Evolutionary conservation across 306 rosid genomes (phyloP), one percentile per base, ranked within the genome.

Genomic region (Senna siamea): DNA sequence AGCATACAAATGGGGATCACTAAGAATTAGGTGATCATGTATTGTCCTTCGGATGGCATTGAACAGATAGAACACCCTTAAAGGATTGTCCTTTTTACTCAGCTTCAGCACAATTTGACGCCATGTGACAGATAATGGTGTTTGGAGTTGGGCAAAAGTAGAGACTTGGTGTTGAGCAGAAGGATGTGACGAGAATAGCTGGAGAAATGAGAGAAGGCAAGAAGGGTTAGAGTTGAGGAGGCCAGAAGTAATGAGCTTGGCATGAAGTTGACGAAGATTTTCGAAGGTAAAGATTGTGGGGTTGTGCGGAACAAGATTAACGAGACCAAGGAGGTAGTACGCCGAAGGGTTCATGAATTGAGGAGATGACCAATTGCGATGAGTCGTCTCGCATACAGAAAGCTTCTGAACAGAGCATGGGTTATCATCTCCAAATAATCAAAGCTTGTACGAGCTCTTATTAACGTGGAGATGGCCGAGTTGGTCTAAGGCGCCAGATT

Each of bases 181-280:
- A 62, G 68, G 32, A 8, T 5, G 6, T 10, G 68, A 38, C 5
- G 9, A 17, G 43, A 18, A 34, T 38, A 34, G 7, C 46, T 60
- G 34, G 0, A 38, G 30, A 37, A 17, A 3, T 17, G 68, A 62
- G 32, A 18, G 32, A 62, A 62, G 19, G 68, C 50, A 37, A 9
- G 30, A 62, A 9, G 68, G 50, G 15, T 17, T 32, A 62, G 68
- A 38, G 32, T 17, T 5, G 17, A 62, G 7, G n/a, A 62, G 38
- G 68, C 68, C 48, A 38, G 68, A 62, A 12, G 68, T 38, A 38
- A 62, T 62, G 17, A 62, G 68, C 51, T 37, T 19, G 9, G 30
- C 68, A 19, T 62, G 48, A 14, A 34, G n/a, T 60, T 60, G 66
- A 35, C 44, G 46, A 4, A 60, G 43, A 5, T 35, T 61, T 35